Percentiles rank a stretch among this genome's conserved stretches.
Conservation (phyloP, 345 rosid genomes). For the Eucalyptus erythrocorys region DNA sequence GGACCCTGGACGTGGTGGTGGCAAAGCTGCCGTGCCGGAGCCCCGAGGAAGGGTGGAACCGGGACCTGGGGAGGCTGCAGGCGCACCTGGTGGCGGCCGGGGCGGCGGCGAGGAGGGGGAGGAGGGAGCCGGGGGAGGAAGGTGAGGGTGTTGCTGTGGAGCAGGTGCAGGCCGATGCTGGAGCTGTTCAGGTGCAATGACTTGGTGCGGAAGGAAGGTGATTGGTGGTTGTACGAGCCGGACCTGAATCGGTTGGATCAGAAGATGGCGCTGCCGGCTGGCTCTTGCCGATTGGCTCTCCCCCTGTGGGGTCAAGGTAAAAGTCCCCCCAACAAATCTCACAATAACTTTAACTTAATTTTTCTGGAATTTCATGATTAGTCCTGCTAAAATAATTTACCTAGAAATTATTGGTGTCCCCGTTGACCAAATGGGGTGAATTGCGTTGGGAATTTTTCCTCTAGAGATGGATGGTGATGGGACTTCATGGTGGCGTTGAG, state of each 20-base stretch:
- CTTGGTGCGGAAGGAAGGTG: slow-evolving; percentile 54
- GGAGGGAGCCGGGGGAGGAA: slow-evolving; percentile 43
- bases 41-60: slow-evolving; percentile 76
- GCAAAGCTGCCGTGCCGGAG: slow-evolving; percentile 67
- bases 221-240: slow-evolving; percentile 82
- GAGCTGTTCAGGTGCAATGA: slow-evolving; percentile 83
- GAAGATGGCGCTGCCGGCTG: slow-evolving; percentile 63
- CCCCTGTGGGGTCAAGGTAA: slow-evolving; percentile 93
- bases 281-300: slow-evolving; percentile 70
- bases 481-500: not conserved
- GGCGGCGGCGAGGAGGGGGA: slow-evolving; percentile 47
- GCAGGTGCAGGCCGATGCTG: slow-evolving; percentile 84
- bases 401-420: not conserved
- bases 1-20: slow-evolving; percentile 56
- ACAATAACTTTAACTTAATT: too few relatives aligned
- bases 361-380: not conserved
- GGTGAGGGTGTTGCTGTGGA: slow-evolving; percentile 63
- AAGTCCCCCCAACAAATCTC: not conserved
- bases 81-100: slow-evolving; percentile 64
- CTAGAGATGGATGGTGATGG: not conserved
- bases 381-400: not conserved
- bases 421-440: not conserved
- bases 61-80: slow-evolving; percentile 81
- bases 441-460: not conserved
- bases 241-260: slow-evolving; percentile 50